Evolutionary conservation across 108 stramenopile species (phyloP).

Genomic region (Cyclostephanos tholiformis): DNA sequence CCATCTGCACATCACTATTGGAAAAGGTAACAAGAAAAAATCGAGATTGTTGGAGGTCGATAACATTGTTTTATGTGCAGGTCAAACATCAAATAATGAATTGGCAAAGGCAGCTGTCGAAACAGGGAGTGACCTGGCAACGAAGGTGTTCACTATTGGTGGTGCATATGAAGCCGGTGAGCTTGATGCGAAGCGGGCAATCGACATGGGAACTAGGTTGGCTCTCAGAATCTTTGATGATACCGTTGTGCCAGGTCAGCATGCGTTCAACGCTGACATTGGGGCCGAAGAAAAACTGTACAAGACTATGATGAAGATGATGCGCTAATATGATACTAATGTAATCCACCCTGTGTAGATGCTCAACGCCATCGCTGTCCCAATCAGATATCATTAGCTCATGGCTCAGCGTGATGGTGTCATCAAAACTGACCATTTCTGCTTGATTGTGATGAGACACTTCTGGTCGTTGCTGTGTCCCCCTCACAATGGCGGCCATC

Average conservation of each 20-base stretch:
- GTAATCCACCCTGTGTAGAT: no score
- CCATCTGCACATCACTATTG: conserved; percentile 80
- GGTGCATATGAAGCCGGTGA: conserved; percentile 94
- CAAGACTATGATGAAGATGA: conserved; percentile 34
- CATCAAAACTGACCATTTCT: no score
- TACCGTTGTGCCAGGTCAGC: conserved; percentile 70
- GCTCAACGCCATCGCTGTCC: no score
- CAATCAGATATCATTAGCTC: no score
- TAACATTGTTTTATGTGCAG: conserved; percentile 95
- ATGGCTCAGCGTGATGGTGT: no score
- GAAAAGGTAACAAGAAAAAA: conserved; percentile 54
- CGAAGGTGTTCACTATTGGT: conserved; percentile 89
- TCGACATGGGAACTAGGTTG: conserved; percentile 97
- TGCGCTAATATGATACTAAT: conserved; percentile 6
- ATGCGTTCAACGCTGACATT: conserved; percentile 57
- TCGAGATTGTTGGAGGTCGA: conserved; percentile 86
- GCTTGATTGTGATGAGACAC: no score
- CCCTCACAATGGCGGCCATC: no score
- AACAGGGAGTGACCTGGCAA: conserved; percentile 29
- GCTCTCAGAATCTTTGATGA: conserved; percentile 78
- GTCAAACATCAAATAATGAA: conserved; percentile 75
- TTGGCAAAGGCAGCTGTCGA: conserved; percentile 41
- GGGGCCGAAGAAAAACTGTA: conserved; percentile 71
- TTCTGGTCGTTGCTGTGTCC: no score
- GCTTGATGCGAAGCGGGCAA: conserved; percentile 97